Conservation (phyloP, 2,329 filamentous ascomycete genomes). For the Mycosphaerella sp. region DNA sequence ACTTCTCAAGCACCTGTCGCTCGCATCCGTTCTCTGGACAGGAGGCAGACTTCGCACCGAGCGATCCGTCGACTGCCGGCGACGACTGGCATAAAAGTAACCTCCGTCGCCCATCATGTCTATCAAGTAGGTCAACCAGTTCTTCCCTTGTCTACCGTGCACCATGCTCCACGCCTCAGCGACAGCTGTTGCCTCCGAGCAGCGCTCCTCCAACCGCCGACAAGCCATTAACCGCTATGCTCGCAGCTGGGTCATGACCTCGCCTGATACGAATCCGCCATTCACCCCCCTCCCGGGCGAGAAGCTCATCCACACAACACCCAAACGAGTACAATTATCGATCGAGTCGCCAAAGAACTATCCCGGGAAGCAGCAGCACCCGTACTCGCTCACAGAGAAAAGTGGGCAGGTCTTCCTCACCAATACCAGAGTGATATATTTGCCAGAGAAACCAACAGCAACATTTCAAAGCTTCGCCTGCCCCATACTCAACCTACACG, state of each 20-base stretch:
- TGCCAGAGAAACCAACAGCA: conserved; percentile 63
- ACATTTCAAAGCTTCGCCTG: conserved; percentile 81
- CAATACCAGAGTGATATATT: conserved; percentile 68
- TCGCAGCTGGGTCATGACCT: conserved; percentile 85
- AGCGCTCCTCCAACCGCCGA: background rate
- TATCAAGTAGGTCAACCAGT: conserved; percentile 21
- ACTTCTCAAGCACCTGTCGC: no score
- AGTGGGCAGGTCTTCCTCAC: conserved; percentile 27
- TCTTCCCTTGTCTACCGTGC: background rate
- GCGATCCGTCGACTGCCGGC: no score
- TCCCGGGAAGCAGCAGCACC: conserved; percentile 52
- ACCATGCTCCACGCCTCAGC: background rate
- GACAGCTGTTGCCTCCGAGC: background rate
- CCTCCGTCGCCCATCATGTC: conserved; percentile 19
- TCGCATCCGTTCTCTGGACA: no score
- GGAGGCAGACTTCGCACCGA: no score
- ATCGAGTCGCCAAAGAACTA: conserved; percentile 52
- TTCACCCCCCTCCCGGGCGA: conserved; percentile 84
- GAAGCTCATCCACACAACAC: conserved; percentile 71
- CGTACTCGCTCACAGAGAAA: conserved; percentile 28
- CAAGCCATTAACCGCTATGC: conserved; percentile 8
- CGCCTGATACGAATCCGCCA: conserved; percentile 47
- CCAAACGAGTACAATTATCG: conserved; percentile 69
- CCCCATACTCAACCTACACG: conserved; percentile 79
- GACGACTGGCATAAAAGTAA: background rate